phyloP scores from a whole-genome alignment of 2,329 filamentous ascomycete species.

The Aureobasidium sp. region DNA sequence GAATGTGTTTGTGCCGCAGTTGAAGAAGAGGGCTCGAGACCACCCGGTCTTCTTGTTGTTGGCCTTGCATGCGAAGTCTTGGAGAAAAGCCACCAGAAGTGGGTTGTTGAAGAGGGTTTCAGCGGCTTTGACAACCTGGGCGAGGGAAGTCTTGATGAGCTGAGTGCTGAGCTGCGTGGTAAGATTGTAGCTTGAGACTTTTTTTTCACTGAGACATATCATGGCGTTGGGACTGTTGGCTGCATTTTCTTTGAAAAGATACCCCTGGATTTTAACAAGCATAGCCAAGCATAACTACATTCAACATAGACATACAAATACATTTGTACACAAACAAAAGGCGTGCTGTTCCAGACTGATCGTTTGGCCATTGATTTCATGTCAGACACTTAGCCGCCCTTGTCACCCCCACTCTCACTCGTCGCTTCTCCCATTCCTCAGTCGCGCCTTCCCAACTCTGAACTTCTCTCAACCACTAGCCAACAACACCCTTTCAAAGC shows the following conservation, averaged over 20 bases:
- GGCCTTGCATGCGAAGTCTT: constrained; percentile 77
- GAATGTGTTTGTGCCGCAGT: constrained; percentile 71
- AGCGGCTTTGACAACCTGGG: constrained; percentile 53
- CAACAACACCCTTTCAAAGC: not conserved
- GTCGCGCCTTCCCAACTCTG: not conserved
- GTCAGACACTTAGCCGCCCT: no score
- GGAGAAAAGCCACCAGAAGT: constrained; percentile 54
- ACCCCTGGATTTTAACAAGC: not conserved
- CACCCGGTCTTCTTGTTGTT: constrained; percentile 80
- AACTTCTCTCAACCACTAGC: not conserved
- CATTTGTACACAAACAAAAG: not conserved
- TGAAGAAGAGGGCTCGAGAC: constrained; percentile 79
- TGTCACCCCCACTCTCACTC: not conserved
- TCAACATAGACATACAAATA: constrained; percentile 1
- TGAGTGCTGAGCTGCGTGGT: constrained; percentile 18
- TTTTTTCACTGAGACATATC: not conserved
- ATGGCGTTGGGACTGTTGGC: not conserved
- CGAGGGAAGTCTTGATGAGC: constrained; percentile 22
- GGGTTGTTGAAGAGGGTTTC: constrained; percentile 85
- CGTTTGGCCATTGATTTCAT: not conserved
- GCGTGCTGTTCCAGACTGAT: not conserved
- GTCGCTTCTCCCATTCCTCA: not conserved
- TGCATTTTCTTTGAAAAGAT: constrained; percentile 1
- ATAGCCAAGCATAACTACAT: not conserved
- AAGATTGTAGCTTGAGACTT: not conserved